Base-by-base conservation (phyloP, 306 rosid genomes). In the Cyclanthera cordifolia region DNA sequence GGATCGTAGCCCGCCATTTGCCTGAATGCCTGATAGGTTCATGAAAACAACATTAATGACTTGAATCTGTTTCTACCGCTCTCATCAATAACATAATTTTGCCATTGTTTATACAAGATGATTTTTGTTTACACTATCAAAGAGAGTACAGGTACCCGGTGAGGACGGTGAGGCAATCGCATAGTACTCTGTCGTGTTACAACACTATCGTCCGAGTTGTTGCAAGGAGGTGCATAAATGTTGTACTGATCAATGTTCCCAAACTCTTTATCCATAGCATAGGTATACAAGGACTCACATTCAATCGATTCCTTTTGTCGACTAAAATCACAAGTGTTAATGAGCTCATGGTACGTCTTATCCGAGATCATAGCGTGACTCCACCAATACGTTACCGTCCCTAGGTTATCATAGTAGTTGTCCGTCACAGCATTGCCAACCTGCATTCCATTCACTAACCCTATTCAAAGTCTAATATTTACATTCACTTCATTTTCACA, bases 291-390 rank as follows among this genome's bases (percentile, higher is more conserved):
- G 5, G 93, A 80, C 53, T 92, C 98, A 24, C 98, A 92, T 54
- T 92, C 78, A 54, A 89, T 87, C 0, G 98, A 82, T 74, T 89
- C 91, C 80, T 92, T 89, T 46, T 89, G 95, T 10, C 82, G 67
- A 43, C 83, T 82, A 28, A 92, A 92, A 73, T 92, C 93, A 52
- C 98, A 92, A 0, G 85, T 85, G 86, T 77, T 83, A 37, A 92
- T 80, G 32, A 92, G 88, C 74, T 87, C 87, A 45, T 68, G 75
- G 75, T 92, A 89, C 23, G 98, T 92, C 74, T 80, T 87, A 52
- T 92, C 98, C 3, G 98, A 92, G 71, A 92, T 92, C 98, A 92
- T 92, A 13, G 98, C 98, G 17, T 92, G 98, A 83, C 96, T 92
- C 98, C 98, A 92, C 98, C 98, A 92, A 57, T 92, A 92, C 5